Evolutionary conservation across 148 eudicot genomes (phyloP), one percentile per base, ranked within the genome.

Genomic region (Vaccinium darrowii): DNA sequence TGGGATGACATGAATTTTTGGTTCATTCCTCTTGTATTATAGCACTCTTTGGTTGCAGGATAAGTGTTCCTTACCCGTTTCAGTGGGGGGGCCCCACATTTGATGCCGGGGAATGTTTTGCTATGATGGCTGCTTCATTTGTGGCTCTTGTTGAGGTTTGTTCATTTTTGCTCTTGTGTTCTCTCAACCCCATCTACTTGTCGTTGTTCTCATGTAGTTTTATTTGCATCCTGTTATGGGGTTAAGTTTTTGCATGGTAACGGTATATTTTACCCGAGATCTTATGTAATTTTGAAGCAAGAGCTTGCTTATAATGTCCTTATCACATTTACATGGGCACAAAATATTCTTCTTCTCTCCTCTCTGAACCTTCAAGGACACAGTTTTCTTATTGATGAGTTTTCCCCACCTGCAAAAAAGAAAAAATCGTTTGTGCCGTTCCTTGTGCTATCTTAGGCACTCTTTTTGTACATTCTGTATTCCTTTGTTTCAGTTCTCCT

Each of bases 61-160:
- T 97, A 80, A 90, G 93, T 43, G 88, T 95, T 47, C 99, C 99
- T 16, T 97, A 95, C 84, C 99, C 99, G 33, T 97, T 95, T 87
- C 98, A 97, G 86, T 97, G 98, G 98, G 99, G 98, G 85, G 92
- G 96, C 72, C 99, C 99, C 60, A 93, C 92, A 27, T 95, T 97
- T 83, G 87, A 94, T 88, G 99, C 99, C 23, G 99, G 99, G 82
- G 99, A 97, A 92, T 88, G 95, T 88, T 97, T 97, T 84, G 99
- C 98, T 39, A 97, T 97, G 99, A 97, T 97, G 99, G 90, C 92
- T 82, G 92, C 95, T 84, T 89, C 99, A 8, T 95, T 97, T 87
- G 99, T 97, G 71, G 89, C 98, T 71, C 98, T 97, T 56, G 96
- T 97, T 33, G 99, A 97, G 98, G 99, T 97, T 63, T 25, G 84